phyloP scores from a whole-genome alignment of 805 yeast species.

The Candida caryicola region DNA sequence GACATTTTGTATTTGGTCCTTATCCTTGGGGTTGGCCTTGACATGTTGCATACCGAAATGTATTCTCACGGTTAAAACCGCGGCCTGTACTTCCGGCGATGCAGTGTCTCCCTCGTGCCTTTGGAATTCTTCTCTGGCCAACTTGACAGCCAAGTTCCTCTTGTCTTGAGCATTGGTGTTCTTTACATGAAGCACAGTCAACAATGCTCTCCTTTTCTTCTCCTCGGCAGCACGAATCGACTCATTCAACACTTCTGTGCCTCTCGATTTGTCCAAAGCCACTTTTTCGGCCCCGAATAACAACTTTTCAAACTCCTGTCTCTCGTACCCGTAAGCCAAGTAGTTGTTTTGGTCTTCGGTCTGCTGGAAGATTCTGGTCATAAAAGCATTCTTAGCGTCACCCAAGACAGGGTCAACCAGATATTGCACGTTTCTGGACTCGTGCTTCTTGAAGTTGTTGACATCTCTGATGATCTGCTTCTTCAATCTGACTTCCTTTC shows the following conservation, averaged over 20 bases:
- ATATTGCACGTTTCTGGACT: conserved; percentile 29
- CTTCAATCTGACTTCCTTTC: conserved; percentile 40
- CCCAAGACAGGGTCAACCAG: conserved; percentile 85
- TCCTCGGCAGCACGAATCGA: conserved; percentile 37
- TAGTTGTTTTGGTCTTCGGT: conserved; percentile 58
- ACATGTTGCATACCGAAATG: conserved; percentile 75
- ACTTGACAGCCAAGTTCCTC: conserved; percentile 52
- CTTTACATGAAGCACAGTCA: conserved; percentile 69
- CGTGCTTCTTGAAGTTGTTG: conserved; percentile 40
- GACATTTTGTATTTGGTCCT: conserved; percentile 61
- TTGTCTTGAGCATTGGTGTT: conserved; percentile 63
- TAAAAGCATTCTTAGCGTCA: conserved; percentile 58
- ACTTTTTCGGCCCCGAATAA: conserved; percentile 75
- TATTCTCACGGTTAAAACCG: conserved; percentile 77
- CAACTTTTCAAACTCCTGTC: conserved; percentile 69
- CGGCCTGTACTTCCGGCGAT: conserved; percentile 95
- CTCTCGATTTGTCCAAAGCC: conserved; percentile 35
- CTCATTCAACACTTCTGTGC: conserved; percentile 30
- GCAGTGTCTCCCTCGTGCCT: conserved; percentile 90
- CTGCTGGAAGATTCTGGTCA: conserved; percentile 64
- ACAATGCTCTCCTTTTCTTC: conserved; percentile 62
- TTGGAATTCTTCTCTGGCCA: conserved; percentile 78
- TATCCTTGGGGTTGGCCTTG: conserved; percentile 65
- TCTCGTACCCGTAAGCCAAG: conserved; percentile 56
- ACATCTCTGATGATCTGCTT: conserved; percentile 40